Base-by-base conservation (phyloP, 2,329 filamentous ascomycete species). In the Corniculantispora saksenae region DNA sequence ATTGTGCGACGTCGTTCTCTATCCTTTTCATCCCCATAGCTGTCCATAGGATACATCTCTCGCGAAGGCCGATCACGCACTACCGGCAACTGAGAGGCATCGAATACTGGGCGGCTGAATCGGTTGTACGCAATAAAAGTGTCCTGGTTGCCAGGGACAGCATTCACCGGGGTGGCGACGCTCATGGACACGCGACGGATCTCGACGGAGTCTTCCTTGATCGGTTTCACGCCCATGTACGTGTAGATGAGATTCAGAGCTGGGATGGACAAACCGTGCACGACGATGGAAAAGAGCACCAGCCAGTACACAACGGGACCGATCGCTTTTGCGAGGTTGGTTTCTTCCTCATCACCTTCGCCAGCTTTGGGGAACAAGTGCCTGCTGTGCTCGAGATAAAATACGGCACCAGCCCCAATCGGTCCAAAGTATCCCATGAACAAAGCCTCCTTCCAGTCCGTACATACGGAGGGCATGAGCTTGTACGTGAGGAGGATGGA, bases 341-440 rank as follows among this genome's bases (percentile, higher is more conserved):
- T 71, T 66, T 78, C 75, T 48, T 75, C 74, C 15, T 70, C 72
- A 67, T 79, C 78, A 3, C 74, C 76, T 2, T 75, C 64, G 29
- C 72, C 74, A 0, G 72, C 65, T 6, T 75, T 65, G 0, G 79
- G 79, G 64, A 82, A 80, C 4, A 83, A 70, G 13, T 81, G 74
- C 9, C 75, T 73, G 2, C 79, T 77, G 65, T 83, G 81, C 68
- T 82, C 79, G 17, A 93, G 82, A 74, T 94, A 93, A 74, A 93
- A 93, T 27, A 92, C 84, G 0, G 91, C 91, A 23, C 88, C 89
- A 10, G 92, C 90, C 2, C 91, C 91, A 55, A 93, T 93, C 0
- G 91, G 91, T 0, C 91, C 91, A 69, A 94, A 93, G 66, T 87
- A 87, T 0, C 86, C 86, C 83, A 88, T 85, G 65, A 88, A 88